Evolutionary conservation across 176 grass and related monocot genomes (phyloP).

Genomic region (Aechmea fasciata): DNA sequence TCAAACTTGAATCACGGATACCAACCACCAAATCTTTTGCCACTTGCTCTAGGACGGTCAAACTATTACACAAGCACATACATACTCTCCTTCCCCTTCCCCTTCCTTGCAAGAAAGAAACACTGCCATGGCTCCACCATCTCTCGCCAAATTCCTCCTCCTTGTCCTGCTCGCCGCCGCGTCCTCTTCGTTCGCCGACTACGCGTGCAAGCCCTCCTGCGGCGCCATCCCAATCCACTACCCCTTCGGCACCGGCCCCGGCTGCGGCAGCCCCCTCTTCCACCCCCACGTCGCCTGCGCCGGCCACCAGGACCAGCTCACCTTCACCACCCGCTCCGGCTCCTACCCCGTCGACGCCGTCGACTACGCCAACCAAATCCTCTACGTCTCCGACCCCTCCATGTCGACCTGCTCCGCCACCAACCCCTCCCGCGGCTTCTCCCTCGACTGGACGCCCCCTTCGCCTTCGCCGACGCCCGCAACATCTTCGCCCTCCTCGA

Average conservation of each 20-base stretch:
- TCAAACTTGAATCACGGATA: too few species aligned
- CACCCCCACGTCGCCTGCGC: slow-evolving; percentile 19
- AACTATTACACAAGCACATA: too few species aligned
- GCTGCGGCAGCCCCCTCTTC: slow-evolving; percentile 21
- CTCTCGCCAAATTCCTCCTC: neutral
- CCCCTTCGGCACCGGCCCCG: slow-evolving; percentile 22
- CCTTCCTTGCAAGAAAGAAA: neutral
- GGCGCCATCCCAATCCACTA: slow-evolving; percentile 15
- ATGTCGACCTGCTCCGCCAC: slow-evolving; percentile 23
- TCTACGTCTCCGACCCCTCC: slow-evolving; percentile 22
- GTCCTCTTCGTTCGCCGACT: slow-evolving; percentile 1
- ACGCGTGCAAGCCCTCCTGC: slow-evolving; percentile 21
- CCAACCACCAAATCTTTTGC: too few species aligned
- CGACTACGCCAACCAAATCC: slow-evolving; percentile 24
- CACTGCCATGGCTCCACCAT: neutral
- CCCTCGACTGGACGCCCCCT: slow-evolving; percentile 22
- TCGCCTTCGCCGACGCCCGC: slow-evolving; percentile 11
- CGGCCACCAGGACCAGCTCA: neutral
- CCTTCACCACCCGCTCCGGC: slow-evolving; percentile 16
- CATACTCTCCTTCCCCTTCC: too few species aligned
- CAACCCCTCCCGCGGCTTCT: slow-evolving; percentile 4
- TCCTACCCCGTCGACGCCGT: slow-evolving; percentile 21
- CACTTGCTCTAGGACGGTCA: too few species aligned
- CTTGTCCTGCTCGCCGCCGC: neutral
- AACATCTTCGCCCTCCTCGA: slow-evolving; percentile 24